These are phyloP conservation scores for Didymella segeticola DNA, from an alignment of 2,329 filamentous ascomycete genomes.

Conservation along the genomic window DNA sequence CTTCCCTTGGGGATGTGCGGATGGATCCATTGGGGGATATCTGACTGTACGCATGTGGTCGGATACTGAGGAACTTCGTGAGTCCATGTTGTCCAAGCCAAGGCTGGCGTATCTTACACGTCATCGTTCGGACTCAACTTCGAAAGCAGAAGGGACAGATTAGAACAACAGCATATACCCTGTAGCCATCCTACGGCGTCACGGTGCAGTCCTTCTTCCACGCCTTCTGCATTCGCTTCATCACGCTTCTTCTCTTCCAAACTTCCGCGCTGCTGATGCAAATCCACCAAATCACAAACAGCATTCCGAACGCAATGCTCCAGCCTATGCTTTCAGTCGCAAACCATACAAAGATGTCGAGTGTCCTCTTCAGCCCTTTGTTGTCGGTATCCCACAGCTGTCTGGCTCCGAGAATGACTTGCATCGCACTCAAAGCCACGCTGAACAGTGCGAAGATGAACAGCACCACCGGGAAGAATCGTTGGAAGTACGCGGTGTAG, in stretches of 20 bases:
- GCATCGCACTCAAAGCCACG: conserved; percentile 30
- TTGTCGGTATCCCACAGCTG: conserved; percentile 24
- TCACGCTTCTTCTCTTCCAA: conserved; percentile 19
- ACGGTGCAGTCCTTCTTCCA: conserved; percentile 1
- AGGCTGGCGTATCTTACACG: not conserved
- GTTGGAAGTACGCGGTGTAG: conserved; percentile 24
- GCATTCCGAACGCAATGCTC: conserved; percentile 25
- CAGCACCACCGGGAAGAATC: conserved; percentile 26
- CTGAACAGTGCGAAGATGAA: conserved; percentile 31
- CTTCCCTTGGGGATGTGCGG: too few species aligned
- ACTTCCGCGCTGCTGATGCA: conserved; percentile 19
- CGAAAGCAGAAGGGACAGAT: not conserved
- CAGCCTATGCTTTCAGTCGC: conserved; percentile 23
- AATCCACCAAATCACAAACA: conserved; percentile 31
- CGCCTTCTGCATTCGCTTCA: conserved; percentile 16
- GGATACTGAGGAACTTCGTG: too few species aligned
- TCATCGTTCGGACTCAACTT: not conserved
- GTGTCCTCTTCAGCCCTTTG: conserved; percentile 20
- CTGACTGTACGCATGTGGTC: too few species aligned
- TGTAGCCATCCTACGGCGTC: not conserved
- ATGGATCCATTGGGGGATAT: too few species aligned
- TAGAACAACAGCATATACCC: not conserved
- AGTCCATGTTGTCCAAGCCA: not conserved
- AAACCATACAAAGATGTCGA: conserved; percentile 26
- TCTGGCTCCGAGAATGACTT: conserved; percentile 26